Base-by-base conservation (phyloP, 139 green algal species). In the Haematococcus lacustris region DNA sequence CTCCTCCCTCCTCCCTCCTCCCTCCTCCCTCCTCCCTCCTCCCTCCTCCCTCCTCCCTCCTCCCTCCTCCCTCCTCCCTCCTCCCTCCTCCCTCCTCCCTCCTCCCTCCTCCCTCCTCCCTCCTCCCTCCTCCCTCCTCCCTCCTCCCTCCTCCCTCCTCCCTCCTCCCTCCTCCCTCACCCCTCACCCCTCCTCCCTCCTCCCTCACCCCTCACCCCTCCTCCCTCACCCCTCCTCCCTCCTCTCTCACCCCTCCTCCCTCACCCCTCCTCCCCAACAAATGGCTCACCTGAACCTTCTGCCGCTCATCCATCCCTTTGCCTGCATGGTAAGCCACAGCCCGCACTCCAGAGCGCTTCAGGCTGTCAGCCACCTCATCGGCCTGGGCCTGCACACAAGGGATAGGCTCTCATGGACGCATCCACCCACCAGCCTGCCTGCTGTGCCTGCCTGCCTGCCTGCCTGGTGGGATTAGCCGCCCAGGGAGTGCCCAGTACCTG, bases 311-410 rank as follows among this genome's bases (percentile, higher is more conserved):
- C 63, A 82, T 74, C 66, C 38, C 38, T 67, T 82, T 85, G 34
- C 83, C 83, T 1, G 89, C 91, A 76, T 97, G 92, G 76, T 96
- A 97, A 3, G 83, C 60, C 0, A 74, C 66, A 0, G 89, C 87
- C 0, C 30, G 35, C 26, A 96, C 66, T 51, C 86, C 86, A 1
- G 74, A 40, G 0, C 67, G 70, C 38, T 79, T 77, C 37, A 97
- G 80, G 57, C 75, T 76, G 6, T 61, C 70, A 0, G 90, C 88
- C 60, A 91, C 64, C 41, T 83, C 71, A 68, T 94, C 89, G 4
- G 90, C 86, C 38, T 92, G 83, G 7, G 73, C 76, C 77, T 94
- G 84, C 34, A 64, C 17, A 57, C 47, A 57, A 21, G 13, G 21
- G 47, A 13, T 57, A 57, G 47, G 47, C 47, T 57, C 21, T 21